These are phyloP conservation scores for Vanderwaltozyma tropicalis DNA, from an alignment of 805 yeast genomes.

Conservation along the genomic window DNA sequence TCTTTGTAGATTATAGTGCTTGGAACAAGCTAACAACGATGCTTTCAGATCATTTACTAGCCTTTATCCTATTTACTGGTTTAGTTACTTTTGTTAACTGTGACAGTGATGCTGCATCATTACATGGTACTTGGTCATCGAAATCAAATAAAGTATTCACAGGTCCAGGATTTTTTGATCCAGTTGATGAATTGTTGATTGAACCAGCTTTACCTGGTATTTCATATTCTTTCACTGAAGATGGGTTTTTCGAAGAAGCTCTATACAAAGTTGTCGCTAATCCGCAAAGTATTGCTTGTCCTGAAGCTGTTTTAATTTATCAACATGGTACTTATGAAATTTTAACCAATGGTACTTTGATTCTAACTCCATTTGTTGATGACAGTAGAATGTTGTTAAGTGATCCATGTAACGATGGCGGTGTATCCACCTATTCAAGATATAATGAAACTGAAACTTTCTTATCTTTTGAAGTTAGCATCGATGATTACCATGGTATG, in stretches of 20 bases:
- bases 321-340: conserved; percentile 82
- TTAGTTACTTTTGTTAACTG: not conserved
- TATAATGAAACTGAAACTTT: conserved; percentile 60
- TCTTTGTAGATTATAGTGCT: too few relatives aligned
- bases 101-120: conserved; percentile 1
- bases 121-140: conserved; percentile 86
- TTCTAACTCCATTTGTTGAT: conserved; percentile 62
- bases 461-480: conserved; percentile 43
- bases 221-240: conserved; percentile 83
- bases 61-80: not conserved
- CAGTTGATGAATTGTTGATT: conserved; percentile 84
- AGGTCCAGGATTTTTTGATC: conserved; percentile 94
- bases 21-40: too few relatives aligned
- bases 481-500: conserved; percentile 79
- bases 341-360: conserved; percentile 53
- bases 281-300: conserved; percentile 67
- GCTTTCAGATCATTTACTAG: not conserved
- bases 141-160: conserved; percentile 91
- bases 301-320: conserved; percentile 68
- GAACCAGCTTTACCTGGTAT: conserved; percentile 96
- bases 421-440: conserved; percentile 54
- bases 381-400: conserved; percentile 90
- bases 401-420: conserved; percentile 68
- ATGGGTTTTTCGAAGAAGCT: conserved; percentile 89
- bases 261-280: conserved; percentile 66